phyloP scores from a whole-genome alignment of 108 stramenopile species.

The Mediolabrus comicus region DNA sequence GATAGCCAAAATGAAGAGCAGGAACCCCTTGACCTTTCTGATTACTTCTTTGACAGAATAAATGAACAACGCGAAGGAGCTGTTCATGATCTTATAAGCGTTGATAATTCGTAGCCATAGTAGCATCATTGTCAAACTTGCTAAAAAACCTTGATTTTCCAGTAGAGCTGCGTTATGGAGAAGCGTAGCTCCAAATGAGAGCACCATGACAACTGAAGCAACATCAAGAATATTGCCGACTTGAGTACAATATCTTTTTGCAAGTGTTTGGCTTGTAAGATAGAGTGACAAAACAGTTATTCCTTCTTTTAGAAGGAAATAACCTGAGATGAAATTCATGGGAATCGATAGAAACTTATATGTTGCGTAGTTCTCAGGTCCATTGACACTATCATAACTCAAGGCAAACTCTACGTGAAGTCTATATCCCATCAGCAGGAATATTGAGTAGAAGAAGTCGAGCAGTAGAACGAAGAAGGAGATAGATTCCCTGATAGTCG shows the following conservation, averaged over 20 bases:
- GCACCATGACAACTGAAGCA: constrained; percentile 27
- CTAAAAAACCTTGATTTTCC: constrained; percentile 25
- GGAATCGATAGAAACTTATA: constrained; percentile 20
- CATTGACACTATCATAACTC: constrained; percentile 15
- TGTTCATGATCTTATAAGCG: constrained; percentile 45
- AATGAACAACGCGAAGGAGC: constrained; percentile 30
- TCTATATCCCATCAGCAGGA: constrained; percentile 39
- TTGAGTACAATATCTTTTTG: constrained; percentile 30
- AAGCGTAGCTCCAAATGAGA: constrained; percentile 5
- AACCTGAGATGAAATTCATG: constrained; percentile 24
- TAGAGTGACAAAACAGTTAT: constrained; percentile 45
- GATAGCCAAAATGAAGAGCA: constrained; percentile 26
- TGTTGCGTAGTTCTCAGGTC: constrained; percentile 21
- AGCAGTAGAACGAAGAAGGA: constrained; percentile 29
- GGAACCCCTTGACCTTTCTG: constrained; percentile 27
- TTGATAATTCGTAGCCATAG: constrained; percentile 42
- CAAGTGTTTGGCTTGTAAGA: constrained; percentile 32
- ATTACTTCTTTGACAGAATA: constrained; percentile 35
- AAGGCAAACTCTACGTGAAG: constrained; percentile 41
- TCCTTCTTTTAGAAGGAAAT: constrained; percentile 38
- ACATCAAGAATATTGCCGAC: constrained; percentile 43
- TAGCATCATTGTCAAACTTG: constrained; percentile 30
- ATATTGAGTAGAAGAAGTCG: constrained; percentile 42
- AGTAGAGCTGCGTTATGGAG: neutral
- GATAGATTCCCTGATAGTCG: constrained; percentile 33